Evolutionary conservation across 75 land plant species (phyloP).

Genomic region (Pseudotsuga menziesii): DNA sequence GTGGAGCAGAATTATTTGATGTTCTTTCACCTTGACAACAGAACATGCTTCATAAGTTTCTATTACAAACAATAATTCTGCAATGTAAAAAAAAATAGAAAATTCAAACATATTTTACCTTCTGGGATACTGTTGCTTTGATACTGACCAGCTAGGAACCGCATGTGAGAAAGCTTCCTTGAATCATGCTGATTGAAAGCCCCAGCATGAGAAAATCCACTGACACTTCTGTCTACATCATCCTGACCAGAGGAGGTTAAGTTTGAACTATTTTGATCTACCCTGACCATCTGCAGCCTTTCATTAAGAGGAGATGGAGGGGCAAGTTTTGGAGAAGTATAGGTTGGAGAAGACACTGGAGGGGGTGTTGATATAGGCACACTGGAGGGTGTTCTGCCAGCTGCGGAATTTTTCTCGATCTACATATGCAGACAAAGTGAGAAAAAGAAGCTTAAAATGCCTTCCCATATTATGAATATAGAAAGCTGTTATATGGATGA

Average conservation of each 20-base stretch:
- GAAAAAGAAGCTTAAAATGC: background rate
- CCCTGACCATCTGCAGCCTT: slow-evolving; percentile 21
- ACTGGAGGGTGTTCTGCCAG: slow-evolving; percentile 42
- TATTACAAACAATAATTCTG: background rate
- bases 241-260: background rate
- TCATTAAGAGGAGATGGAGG: slow-evolving; percentile 19
- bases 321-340: slow-evolving; percentile 16
- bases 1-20: slow-evolving; percentile 11
- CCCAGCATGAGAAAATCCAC: slow-evolving; percentile 1
- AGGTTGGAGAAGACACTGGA: slow-evolving; percentile 34
- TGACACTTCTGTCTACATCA: slow-evolving; percentile 1
- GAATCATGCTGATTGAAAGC: slow-evolving; percentile 2
- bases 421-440: slow-evolving; percentile 3
- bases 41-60: background rate
- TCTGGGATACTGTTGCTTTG: slow-evolving; percentile 3
- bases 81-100: background rate
- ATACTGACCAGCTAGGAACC: slow-evolving; percentile 4
- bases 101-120: background rate
- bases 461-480: background rate
- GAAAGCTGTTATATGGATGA: background rate
- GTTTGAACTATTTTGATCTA: slow-evolving; percentile 9
- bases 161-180: slow-evolving; percentile 7
- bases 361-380: slow-evolving; percentile 41
- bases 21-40: background rate
- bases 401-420: slow-evolving; percentile 49